Conservation (phyloP, 2,329 filamentous ascomycete species). For the Aspergillus tubingensis region DNA sequence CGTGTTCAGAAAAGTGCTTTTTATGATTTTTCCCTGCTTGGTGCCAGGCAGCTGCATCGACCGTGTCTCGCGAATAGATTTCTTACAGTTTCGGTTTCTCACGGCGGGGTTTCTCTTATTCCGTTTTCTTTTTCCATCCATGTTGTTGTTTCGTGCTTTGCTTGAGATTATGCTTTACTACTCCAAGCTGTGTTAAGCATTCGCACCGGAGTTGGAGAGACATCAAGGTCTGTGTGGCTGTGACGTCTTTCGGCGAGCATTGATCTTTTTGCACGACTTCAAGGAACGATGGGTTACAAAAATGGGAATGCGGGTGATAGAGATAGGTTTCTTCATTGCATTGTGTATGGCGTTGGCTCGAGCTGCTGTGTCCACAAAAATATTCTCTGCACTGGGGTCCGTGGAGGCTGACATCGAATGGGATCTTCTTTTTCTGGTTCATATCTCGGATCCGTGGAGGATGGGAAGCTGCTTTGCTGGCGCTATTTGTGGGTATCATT, state of each 20-base stretch:
- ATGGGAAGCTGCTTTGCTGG: constrained; percentile 37
- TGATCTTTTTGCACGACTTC: constrained; percentile 24
- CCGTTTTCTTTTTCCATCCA: constrained; percentile 26
- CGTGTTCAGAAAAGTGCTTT: constrained; percentile 41
- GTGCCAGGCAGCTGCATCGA: constrained; percentile 43
- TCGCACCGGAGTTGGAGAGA: constrained; percentile 15
- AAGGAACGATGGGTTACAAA: constrained; percentile 22
- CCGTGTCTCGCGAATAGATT: constrained; percentile 45
- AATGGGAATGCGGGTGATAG: constrained; percentile 29
- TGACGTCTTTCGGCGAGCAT: constrained; percentile 25
- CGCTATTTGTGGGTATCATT: constrained; percentile 34
- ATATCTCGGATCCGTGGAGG: constrained; percentile 40
- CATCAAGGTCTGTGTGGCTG: constrained; percentile 1
- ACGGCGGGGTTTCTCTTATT: constrained; percentile 36
- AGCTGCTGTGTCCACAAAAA: constrained; percentile 36
- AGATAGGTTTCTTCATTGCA: constrained; percentile 40
- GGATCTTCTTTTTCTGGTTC: constrained; percentile 30
- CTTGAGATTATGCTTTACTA: constrained; percentile 28
- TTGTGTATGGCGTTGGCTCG: constrained; percentile 47
- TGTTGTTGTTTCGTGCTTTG: constrained; percentile 24
- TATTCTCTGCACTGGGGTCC: constrained; percentile 37
- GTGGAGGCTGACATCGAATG: constrained; percentile 34
- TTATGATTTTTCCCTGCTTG: constrained; percentile 43
- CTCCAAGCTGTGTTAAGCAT: constrained; percentile 25
- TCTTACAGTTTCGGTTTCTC: constrained; percentile 44